Base-by-base conservation (phyloP, 805 yeast species). In the Wickerhamiella cacticola region DNA sequence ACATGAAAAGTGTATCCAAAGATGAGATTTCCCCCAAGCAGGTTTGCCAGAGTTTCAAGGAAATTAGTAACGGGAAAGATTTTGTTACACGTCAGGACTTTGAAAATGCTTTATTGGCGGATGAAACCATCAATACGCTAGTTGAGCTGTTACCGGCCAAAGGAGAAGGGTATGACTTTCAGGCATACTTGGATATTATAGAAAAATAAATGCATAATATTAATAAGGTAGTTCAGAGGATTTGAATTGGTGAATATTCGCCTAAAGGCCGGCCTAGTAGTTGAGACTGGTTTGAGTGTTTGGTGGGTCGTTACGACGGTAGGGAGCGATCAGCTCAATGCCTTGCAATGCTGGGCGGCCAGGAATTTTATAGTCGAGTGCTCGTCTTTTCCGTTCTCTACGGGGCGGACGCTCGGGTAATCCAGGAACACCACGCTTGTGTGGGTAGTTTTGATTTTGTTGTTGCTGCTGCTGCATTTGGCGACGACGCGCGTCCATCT, bases 401-500 rank as follows among this genome's bases (percentile, higher is more conserved):
- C 49, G 45, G 13, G 31, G 16, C 8, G 48, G 43, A 5, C 49
- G 39, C 22, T 34, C 29, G 4, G 41, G 45, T 8, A 33, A 34
- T 10, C 36, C 36, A 18, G 44, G 44, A 15, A 26, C 36, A n/a
- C 44, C 39, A 21, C 21, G 25, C 21, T 31, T 25, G 5, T 38
- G 10, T 15, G 34, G 21, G 21, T 16, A 16, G 29, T 39, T 35
- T 10, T 43, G 22, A 3, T 47, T 48, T 18, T 56, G 57, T 16
- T 29, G 31, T 4, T 21, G 19, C 23, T 40, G 39, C 34, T 26
- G 45, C 21, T 40, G 49, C 15, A 31, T 23, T 25, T 36, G 44
- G 26, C 51, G 51, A 16, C 52, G 51, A 7, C 58, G 57, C 15
- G 61, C 61, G 39, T 86, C 96, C 22, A 87, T 74, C 63, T 89